A percentile compares a stretch with the other conserved stretches of the same genome.
These are phyloP conservation scores for Penicillium rolfsii DNA, from an alignment of 2,329 filamentous ascomycete species.

Conservation along the genomic window DNA sequence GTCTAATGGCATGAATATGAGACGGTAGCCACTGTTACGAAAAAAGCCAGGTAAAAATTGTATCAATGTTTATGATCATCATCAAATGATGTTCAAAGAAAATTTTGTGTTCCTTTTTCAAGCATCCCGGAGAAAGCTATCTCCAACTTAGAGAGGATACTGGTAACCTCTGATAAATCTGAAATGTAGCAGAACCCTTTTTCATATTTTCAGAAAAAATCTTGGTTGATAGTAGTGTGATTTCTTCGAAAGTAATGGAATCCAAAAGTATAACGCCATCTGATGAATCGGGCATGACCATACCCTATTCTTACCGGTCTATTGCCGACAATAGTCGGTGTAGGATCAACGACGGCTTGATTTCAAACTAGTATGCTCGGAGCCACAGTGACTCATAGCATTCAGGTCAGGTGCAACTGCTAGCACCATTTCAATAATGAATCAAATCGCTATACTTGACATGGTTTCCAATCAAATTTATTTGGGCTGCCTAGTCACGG, in stretches of 20 bases:
- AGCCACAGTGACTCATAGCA: constrained; percentile 15
- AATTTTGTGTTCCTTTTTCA: neutral
- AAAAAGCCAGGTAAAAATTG: neutral
- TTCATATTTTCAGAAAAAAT: no score
- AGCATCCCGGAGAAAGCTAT: neutral
- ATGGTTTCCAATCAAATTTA: neutral
- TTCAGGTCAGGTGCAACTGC: neutral
- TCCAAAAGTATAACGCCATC: neutral
- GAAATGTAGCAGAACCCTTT: neutral
- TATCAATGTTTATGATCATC: no score
- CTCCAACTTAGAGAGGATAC: neutral
- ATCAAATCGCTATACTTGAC: neutral
- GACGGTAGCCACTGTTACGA: neutral
- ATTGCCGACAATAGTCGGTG: constrained; percentile 11
- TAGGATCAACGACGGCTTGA: constrained; percentile 12
- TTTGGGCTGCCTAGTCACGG: neutral
- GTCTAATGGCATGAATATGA: neutral
- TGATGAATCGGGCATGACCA: neutral
- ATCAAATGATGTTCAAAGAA: neutral
- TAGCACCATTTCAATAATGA: neutral
- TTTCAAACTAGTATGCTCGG: constrained; percentile 17
- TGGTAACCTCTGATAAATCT: no score
- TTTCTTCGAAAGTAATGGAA: neutral
- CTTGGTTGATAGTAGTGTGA: neutral
- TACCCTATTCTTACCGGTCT: neutral